These are phyloP conservation scores for Cladosporium cucumerinum DNA, from an alignment of 2,329 filamentous ascomycete species.

Conservation along the genomic window DNA sequence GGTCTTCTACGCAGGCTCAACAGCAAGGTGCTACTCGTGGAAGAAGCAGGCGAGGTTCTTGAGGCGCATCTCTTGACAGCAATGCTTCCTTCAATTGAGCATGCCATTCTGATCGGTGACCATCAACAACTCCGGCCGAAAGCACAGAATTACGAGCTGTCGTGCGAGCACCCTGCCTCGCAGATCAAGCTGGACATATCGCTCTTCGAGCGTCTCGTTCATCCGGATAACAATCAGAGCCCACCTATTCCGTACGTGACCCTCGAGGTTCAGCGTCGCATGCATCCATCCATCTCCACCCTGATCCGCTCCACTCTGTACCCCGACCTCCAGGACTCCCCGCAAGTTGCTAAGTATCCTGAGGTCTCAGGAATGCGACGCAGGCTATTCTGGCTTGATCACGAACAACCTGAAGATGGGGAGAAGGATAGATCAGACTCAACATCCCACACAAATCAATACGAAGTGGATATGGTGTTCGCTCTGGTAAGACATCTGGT, in stretches of 20 bases:
- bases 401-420: slow-evolving; percentile 47
- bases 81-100: slow-evolving; percentile 57
- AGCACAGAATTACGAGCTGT: slow-evolving; percentile 53
- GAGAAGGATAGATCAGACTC: slow-evolving; percentile 27
- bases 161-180: slow-evolving; percentile 46
- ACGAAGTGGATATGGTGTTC: slow-evolving; percentile 62
- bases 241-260: slow-evolving; percentile 37
- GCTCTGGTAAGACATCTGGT: slow-evolving; percentile 64
- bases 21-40: slow-evolving; percentile 60
- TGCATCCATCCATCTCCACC: slow-evolving; percentile 60
- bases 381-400: slow-evolving; percentile 62
- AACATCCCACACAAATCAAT: slow-evolving; percentile 52
- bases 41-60: slow-evolving; percentile 66
- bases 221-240: slow-evolving; percentile 16
- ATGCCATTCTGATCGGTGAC: slow-evolving; percentile 61
- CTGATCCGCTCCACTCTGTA: slow-evolving; percentile 60
- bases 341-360: slow-evolving; percentile 39
- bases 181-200: slow-evolving; percentile 57
- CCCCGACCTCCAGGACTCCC: slow-evolving; percentile 52
- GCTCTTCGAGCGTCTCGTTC: slow-evolving; percentile 59
- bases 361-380: slow-evolving; percentile 52
- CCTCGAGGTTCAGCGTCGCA: slow-evolving; percentile 60
- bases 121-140: slow-evolving; percentile 59
- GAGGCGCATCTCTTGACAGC: slow-evolving; percentile 61
- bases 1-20: slow-evolving; percentile 48